Percentiles rank a stretch among this genome's conserved stretches.
phyloP scores from a whole-genome alignment of 129 eudicot species.

The Flaveria brownii region DNA sequence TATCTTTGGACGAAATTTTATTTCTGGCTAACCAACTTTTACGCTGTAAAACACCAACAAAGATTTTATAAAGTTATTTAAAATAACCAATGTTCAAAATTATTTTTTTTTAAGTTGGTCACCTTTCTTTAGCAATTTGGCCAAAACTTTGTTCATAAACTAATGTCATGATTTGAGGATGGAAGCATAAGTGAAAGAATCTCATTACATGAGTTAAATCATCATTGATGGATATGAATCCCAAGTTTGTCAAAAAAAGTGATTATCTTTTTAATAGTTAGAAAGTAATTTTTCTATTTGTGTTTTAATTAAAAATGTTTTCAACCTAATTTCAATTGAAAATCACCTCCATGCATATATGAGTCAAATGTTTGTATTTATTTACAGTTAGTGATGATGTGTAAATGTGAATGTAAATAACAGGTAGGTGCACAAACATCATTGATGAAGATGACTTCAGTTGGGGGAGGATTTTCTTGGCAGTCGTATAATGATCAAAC shows the following conservation, averaged over 20 bases:
- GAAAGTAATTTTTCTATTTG: background rate
- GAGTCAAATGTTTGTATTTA: background rate
- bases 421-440: constrained; percentile 58
- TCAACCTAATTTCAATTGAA: background rate
- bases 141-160: too few species aligned
- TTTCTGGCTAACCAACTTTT: background rate
- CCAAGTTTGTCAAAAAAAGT: background rate
- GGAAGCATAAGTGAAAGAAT: too few species aligned
- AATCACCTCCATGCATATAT: background rate
- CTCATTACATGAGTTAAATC: too few species aligned
- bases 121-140: too few species aligned
- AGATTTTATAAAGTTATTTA: background rate
- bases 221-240: background rate
- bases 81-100: background rate
- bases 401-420: constrained; percentile 22
- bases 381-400: constrained; percentile 16
- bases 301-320: background rate
- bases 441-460: constrained; percentile 59
- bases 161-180: too few species aligned
- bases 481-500: constrained; percentile 70
- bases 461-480: constrained; percentile 58
- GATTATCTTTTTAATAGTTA: background rate
- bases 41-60: background rate
- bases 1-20: background rate
- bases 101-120: background rate